Percentiles rank a stretch among this genome's conserved stretches.
phyloP scores from a whole-genome alignment of 2,329 filamentous ascomycete genomes.

The Fusarium tanahbumbuense region DNA sequence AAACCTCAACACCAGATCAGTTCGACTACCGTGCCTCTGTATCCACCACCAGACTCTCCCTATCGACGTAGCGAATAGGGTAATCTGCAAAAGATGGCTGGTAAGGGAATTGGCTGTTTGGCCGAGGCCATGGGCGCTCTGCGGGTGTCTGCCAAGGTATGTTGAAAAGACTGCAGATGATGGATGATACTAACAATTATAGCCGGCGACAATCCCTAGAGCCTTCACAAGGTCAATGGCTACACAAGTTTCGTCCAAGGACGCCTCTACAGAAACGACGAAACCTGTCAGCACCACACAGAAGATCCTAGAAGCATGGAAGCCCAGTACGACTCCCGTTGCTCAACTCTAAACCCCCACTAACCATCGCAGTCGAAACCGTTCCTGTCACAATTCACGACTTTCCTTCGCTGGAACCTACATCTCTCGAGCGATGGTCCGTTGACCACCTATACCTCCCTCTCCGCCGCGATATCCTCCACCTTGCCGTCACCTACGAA shows the following conservation, averaged over 20 bases:
- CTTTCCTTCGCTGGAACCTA: conserved; percentile 90
- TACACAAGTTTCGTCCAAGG: conserved; percentile 58
- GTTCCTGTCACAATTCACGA: conserved; percentile 88
- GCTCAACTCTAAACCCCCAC: neutral
- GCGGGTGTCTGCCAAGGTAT: conserved; percentile 58
- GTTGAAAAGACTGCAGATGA: conserved; percentile 34
- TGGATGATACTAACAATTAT: conserved; percentile 29
- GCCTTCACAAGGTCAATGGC: conserved; percentile 67
- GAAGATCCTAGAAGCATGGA: conserved; percentile 56
- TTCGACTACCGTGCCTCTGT: neutral
- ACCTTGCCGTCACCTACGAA: conserved; percentile 92
- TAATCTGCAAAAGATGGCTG: conserved; percentile 53
- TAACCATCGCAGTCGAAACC: conserved; percentile 60
- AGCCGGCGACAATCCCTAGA: conserved; percentile 53
- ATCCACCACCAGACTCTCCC: conserved; percentile 22
- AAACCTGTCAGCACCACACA: conserved; percentile 42
- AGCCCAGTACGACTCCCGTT: conserved; percentile 55
- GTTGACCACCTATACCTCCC: conserved; percentile 87
- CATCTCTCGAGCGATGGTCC: conserved; percentile 80
- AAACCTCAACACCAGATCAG: conserved; percentile 27
- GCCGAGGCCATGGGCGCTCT: conserved; percentile 64
- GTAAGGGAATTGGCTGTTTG: conserved; percentile 62
- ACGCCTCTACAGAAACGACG: conserved; percentile 50
- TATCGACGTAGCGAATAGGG: conserved; percentile 4
- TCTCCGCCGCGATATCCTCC: conserved; percentile 89